These are phyloP conservation scores for Ormosia semicastrata DNA, from an alignment of 306 rosid genomes.

Conservation along the genomic window DNA sequence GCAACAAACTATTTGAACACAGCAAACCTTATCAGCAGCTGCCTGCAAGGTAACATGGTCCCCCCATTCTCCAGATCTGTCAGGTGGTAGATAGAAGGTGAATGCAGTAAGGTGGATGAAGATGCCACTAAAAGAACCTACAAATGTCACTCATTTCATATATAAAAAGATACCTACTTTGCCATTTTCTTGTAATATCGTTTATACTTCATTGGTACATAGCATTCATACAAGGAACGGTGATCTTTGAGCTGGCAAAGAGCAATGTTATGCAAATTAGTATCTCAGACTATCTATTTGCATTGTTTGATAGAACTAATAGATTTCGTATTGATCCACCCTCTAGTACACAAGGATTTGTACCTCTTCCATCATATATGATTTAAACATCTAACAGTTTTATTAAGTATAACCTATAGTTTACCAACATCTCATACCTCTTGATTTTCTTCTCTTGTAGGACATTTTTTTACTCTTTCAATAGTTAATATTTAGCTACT, in stretches of 20 bases:
- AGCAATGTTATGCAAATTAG: conserved; percentile 40
- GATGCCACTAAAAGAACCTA: conserved; percentile 18
- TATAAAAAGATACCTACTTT: conserved; percentile 55
- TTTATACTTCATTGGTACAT: conserved; percentile 95
- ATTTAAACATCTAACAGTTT: not conserved
- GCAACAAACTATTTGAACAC: not conserved
- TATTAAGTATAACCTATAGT: not conserved
- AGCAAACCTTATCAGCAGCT: conserved; percentile 80
- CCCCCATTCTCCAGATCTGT: conserved; percentile 98
- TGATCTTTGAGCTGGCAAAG: conserved; percentile 69
- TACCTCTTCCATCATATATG: not conserved
- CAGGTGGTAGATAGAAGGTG: conserved; percentile 26
- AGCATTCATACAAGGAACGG: conserved; percentile 71
- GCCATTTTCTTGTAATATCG: conserved; percentile 82
- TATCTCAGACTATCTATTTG: conserved; percentile 23
- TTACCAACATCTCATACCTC: not conserved
- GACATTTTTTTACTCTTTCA: not conserved
- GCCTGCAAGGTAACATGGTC: conserved; percentile 97
- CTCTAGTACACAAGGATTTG: not conserved
- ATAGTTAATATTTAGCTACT: not conserved
- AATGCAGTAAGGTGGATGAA: conserved; percentile 14
- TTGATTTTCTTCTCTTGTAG: conserved; percentile 7
- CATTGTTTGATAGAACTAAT: not conserved
- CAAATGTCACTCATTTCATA: conserved; percentile 12
- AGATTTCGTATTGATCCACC: conserved; percentile 3